Base-by-base conservation (phyloP, 495 filamentous ascomycete genomes). In the Penicillium silybi region DNA sequence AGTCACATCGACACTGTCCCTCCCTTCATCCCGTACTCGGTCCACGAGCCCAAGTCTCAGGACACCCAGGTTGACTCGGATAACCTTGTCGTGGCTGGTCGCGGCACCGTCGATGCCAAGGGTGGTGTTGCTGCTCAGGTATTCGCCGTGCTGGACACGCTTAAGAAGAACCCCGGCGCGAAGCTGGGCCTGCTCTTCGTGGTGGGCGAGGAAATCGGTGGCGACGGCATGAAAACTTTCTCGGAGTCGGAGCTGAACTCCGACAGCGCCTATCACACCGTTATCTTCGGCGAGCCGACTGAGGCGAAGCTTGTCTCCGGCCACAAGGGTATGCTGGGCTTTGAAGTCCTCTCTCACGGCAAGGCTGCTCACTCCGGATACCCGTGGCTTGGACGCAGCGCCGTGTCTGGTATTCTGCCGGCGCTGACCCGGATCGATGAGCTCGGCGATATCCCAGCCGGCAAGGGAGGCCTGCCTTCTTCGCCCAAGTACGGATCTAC, bases 221-320 rank as follows among this genome's bases (percentile, higher is more conserved):
- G 92, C 15, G 83, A 87, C 50, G 92, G 92, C n/a, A 97, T 97
- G 93, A 79, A 71, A 41, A 23, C 50, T 26, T 77, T 75, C 66
- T 75, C 73, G 7, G 35, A 67, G 11, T 75, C 71, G 2, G 69
- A 42, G 47, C 72, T 65, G 22, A 74, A 74, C 53, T 53, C 52
- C 1, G 55, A 68, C 1, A 57, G 60, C 23, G 64, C 66, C 39
- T 84, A 82, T 71, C 75, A 82, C 46, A 80, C 88, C 4, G 82
- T 89, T 52, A 87, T 97, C 64, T 97, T 96, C 62, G 92, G 77
- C 38, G 92, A 97, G 63, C 92, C 92, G 10, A 97, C 92, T 0
- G 89, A 95, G 57, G 77, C 84, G 46, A 85, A 85, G 64, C 86
- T 97, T 23, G 90, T 89, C 1, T 80, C 86, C 32, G 92, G 92